These are phyloP conservation scores for Phytophthora pistaciae DNA, from an alignment of 352 stramenopile genomes.

Conservation along the genomic window DNA sequence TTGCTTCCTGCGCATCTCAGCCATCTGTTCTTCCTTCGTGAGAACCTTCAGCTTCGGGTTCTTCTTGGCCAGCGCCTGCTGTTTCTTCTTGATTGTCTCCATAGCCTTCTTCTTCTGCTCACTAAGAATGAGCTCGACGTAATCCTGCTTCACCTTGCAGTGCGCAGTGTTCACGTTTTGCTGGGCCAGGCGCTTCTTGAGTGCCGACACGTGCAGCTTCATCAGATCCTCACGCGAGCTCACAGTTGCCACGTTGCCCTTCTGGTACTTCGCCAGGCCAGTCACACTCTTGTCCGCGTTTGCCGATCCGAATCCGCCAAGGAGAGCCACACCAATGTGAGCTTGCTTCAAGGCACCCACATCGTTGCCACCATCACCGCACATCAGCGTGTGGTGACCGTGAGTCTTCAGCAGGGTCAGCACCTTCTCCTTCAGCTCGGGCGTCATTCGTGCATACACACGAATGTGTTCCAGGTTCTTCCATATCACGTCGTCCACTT, in stretches of 20 bases:
- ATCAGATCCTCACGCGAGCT: slow-evolving; percentile 77
- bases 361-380: slow-evolving; percentile 99
- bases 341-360: slow-evolving; percentile 95
- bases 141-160: slow-evolving; percentile 87
- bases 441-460: slow-evolving; percentile 98
- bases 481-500: slow-evolving; percentile 89
- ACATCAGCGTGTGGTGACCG: slow-evolving; percentile 97
- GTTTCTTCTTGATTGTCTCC: slow-evolving; percentile 69
- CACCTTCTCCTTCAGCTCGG: slow-evolving; percentile 97
- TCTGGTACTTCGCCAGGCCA: slow-evolving; percentile 80
- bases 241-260: slow-evolving; percentile 54
- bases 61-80: slow-evolving; percentile 57
- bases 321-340: slow-evolving; percentile 85
- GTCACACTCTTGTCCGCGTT: slow-evolving; percentile 91
- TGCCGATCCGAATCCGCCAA: slow-evolving; percentile 85
- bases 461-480: slow-evolving; percentile 80
- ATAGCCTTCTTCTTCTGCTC: slow-evolving; percentile 69
- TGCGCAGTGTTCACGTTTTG: slow-evolving; percentile 71
- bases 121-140: slow-evolving; percentile 79
- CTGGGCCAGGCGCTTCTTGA: slow-evolving; percentile 83
- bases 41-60: slow-evolving; percentile 67
- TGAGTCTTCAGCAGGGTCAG: slow-evolving; percentile 95
- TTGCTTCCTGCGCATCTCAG: slow-evolving; percentile 86
- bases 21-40: slow-evolving; percentile 87
- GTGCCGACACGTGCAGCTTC: slow-evolving; percentile 87